phyloP scores from a whole-genome alignment of 2,329 filamentous ascomycete species.

The Paradendryphiella salina region DNA sequence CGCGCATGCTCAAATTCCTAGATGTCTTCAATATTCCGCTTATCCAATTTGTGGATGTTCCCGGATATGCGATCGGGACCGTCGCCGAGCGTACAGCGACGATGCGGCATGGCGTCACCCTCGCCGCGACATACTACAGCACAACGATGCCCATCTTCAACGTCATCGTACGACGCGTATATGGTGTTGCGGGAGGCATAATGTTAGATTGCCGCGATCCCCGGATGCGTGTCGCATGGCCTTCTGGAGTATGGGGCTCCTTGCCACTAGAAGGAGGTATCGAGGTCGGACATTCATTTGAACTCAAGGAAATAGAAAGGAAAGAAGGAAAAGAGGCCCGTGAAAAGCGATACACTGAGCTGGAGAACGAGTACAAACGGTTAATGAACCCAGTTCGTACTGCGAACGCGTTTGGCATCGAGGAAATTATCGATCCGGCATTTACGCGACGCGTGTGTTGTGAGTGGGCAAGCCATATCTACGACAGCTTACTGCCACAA shows the following conservation, averaged over 20 bases:
- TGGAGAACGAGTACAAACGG: constrained; percentile 63
- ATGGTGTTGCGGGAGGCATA: constrained; percentile 66
- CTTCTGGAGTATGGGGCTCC: constrained; percentile 64
- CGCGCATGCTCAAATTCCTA: constrained; percentile 63
- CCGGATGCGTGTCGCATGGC: constrained; percentile 65
- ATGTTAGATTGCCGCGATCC: constrained; percentile 67
- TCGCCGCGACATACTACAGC: constrained; percentile 64
- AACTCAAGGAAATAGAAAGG: constrained; percentile 59
- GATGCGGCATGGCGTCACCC: constrained; percentile 66
- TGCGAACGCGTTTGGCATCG: constrained; percentile 65
- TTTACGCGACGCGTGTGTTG: constrained; percentile 60
- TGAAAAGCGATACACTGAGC: constrained; percentile 57
- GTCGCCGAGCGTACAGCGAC: constrained; percentile 65
- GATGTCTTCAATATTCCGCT: constrained; percentile 68
- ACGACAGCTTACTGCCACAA: constrained; percentile 56
- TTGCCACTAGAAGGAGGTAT: constrained; percentile 67
- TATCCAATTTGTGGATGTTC: constrained; percentile 66
- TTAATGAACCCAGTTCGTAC: constrained; percentile 68
- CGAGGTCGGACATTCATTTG: constrained; percentile 64
- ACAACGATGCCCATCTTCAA: constrained; percentile 66
- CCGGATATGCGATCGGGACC: constrained; percentile 65
- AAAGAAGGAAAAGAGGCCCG: constrained; percentile 54
- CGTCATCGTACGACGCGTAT: constrained; percentile 64
- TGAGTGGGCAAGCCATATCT: constrained; percentile 61
- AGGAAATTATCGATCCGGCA: constrained; percentile 67